These are phyloP conservation scores for Forsythia suspensa DNA, from an alignment of 257 asterid genomes.

Conservation along the genomic window DNA sequence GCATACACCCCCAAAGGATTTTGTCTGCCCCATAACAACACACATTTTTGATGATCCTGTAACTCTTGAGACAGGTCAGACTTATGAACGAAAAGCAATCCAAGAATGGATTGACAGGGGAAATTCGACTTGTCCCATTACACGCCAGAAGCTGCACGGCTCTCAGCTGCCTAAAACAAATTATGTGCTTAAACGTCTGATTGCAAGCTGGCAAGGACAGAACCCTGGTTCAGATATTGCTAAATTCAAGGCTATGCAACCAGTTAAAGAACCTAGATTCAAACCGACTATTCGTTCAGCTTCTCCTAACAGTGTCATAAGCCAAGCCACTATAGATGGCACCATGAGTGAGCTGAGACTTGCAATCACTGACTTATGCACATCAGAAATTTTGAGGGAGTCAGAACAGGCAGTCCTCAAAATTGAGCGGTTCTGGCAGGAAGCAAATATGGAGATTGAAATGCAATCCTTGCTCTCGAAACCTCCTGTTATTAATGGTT, in stretches of 20 bases:
- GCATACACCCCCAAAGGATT: slow-evolving; percentile 66
- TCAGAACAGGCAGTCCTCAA: slow-evolving; percentile 66
- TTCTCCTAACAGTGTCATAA: slow-evolving; percentile 55
- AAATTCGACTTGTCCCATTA: slow-evolving; percentile 71
- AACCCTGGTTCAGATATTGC: slow-evolving; percentile 24
- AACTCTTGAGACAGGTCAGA: slow-evolving; percentile 85
- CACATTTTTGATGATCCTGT: slow-evolving; percentile 78
- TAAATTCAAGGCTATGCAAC: slow-evolving; percentile 16
- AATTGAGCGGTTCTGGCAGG: slow-evolving; percentile 54
- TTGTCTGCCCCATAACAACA: slow-evolving; percentile 81
- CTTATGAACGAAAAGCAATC: slow-evolving; percentile 72
- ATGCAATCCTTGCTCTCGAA: slow-evolving; percentile 50
- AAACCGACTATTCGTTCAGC: slow-evolving; percentile 25
- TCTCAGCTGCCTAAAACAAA: slow-evolving; percentile 66
- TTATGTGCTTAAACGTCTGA: slow-evolving; percentile 79
- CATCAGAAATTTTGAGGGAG: slow-evolving; percentile 61
- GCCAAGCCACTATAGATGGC: slow-evolving; percentile 50
- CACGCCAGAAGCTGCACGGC: slow-evolving; percentile 66
- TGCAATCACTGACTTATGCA: slow-evolving; percentile 56
- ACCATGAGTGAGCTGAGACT: slow-evolving; percentile 49
- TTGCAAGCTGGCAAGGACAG: slow-evolving; percentile 71
- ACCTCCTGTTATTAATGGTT: slow-evolving; percentile 67
- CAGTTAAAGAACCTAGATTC: slow-evolving; percentile 19
- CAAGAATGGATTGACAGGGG: slow-evolving; percentile 88
- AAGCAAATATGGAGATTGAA: slow-evolving; percentile 30